Evolutionary conservation across 352 stramenopile species (phyloP), one percentile per base, ranked within the genome.

Genomic region (Pythium diclinum): DNA sequence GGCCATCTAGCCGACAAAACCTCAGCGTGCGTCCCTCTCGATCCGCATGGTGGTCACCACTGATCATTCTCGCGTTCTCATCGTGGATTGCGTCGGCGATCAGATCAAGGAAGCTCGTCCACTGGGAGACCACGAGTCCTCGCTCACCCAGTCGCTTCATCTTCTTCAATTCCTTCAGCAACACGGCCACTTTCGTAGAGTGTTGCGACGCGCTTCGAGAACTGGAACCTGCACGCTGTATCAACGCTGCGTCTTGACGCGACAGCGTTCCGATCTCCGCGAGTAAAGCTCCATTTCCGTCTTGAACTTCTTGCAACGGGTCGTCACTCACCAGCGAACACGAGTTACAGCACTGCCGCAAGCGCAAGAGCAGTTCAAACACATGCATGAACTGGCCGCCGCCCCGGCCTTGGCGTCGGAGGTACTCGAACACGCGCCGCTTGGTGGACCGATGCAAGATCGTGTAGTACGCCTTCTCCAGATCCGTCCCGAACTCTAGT

Each of bases 51-150:
- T 17, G 17, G 1, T 53, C 23, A 3, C 63, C 54, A 9, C 59
- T 36, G 44, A 85, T 83, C 16, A 78, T 68, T 16, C 53, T 56
- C 1, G 73, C 63, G 11, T 77, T 74, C 25, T 81, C 69, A 14
- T 65, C 57, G 9, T 70, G 63, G 17, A 72, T 63, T 3, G 65
- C 65, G 19, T 68, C 59, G 33, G 74, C 68, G 44, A 96, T 83
- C 53, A 95, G 59, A 58, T 97, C 89, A 23, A 97, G 69, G 48
- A 91, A 94, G 13, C 65, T 81, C 32, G 88, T 95, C 83, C 87
- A 97, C 60, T 97, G 87, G 6, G 85, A 95, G 56, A 97, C 88
- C n/a, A 96, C 83, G 10, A 97, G 72, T 8, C 74, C 81, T 34
- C 81, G 74, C 28, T 92, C 81, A 11, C 73, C 61, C 42, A 76